Base-by-base conservation (phyloP, 108 stramenopile genomes). In the Cylindrotheca closterium region DNA sequence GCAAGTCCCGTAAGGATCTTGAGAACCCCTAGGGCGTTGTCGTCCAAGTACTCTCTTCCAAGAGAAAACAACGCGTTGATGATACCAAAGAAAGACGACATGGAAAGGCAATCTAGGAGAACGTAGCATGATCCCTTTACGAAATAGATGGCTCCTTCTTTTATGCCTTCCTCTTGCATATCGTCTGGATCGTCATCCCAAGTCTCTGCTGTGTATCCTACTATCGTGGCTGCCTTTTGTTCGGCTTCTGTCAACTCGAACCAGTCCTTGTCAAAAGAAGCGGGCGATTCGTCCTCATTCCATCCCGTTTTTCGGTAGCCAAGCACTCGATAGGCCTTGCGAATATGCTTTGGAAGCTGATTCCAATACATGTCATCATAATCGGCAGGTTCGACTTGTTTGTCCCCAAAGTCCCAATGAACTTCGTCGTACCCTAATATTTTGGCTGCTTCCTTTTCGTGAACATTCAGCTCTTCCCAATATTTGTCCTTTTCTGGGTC, bases 131-230 rank as follows among this genome's bases (percentile, higher is more conserved):
- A 42, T 15, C 37, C 37, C 15, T 42, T 42, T 7, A 7, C 7
- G 7, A 7, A 7, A 15, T 10, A 10, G 7, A 15, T 42, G 15
- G 15, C 15, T 7, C 15, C 37, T 42, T 42, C 15, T 42, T 15
- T 7, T 7, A 42, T 42, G 7, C 37, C 15, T 15, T 15, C 10
- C 37, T 15, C 15, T 15, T 7, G 7, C 7, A 7, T 15, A 51
- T 74, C 58, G n/a, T n/a, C n/a, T n/a, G n/a, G n/a, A n/a, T n/a
- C n/a, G n/a, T n/a, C n/a, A n/a, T n/a, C n/a, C 80, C 83, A 84
- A 26, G 53, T 69, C 10, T 61, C 33, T 51, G 78, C n/a, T 21
- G 64, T 71, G 67, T 71, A 84, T 4, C 80, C 80, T 1, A 85
- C 27, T 0, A 73, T 48, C 1, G 7, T 46, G 5, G 74, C 79